Conservation (phyloP, 2,329 filamentous ascomycete species). For the Ophiosphaerella herpotricha region DNA sequence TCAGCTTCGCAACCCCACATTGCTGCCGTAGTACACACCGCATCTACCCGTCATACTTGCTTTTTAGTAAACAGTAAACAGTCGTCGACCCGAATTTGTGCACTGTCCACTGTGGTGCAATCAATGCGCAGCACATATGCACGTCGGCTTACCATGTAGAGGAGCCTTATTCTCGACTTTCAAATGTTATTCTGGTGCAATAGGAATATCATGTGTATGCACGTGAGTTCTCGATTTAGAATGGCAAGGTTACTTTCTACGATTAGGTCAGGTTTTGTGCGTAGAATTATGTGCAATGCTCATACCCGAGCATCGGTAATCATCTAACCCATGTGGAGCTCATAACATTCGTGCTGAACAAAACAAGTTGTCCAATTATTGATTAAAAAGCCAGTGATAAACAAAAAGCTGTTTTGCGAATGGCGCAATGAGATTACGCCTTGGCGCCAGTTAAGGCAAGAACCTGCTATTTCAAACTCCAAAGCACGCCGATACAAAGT, state of each 20-base stretch:
- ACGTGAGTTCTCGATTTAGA: too few species aligned
- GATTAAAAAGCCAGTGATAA: slow-evolving; percentile 1
- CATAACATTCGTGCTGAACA: background rate
- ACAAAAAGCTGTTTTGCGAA: background rate
- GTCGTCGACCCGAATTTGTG: slow-evolving; percentile 1
- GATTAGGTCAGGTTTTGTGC: too few species aligned
- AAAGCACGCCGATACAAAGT: background rate
- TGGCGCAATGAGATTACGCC: too few species aligned
- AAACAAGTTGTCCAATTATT: slow-evolving; percentile 2
- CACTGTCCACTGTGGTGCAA: background rate
- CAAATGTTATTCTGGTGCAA: background rate
- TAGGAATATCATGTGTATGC: too few species aligned
- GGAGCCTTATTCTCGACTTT: background rate
- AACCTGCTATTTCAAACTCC: background rate
- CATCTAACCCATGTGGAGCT: background rate
- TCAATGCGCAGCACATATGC: slow-evolving; percentile 1
- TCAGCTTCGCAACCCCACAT: background rate
- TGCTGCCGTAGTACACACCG: slow-evolving; percentile 7
- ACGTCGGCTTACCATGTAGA: background rate
- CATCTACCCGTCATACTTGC: slow-evolving; percentile 5
- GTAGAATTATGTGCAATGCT: too few species aligned
- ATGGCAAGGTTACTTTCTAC: too few species aligned
- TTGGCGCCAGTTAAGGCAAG: too few species aligned
- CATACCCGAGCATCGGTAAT: background rate
- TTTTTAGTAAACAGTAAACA: slow-evolving; percentile 1